Conservation (phyloP, 2,329 filamentous ascomycete species). For the Colletotrichum sp. region DNA sequence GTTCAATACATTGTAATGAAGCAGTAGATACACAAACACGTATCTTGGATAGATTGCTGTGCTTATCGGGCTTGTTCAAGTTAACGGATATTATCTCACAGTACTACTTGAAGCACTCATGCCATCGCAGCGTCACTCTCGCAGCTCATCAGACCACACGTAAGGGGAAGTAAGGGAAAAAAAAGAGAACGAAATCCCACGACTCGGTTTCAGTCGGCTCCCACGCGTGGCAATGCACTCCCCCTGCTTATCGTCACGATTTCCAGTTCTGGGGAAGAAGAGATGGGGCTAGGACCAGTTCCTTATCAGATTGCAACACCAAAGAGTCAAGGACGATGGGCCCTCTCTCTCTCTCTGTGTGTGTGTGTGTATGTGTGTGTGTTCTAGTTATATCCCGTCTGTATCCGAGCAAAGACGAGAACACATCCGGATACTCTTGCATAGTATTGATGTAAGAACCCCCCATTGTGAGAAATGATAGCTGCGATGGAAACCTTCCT, state of each 20-base stretch:
- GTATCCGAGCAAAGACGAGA: not conserved
- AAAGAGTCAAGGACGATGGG: not conserved
- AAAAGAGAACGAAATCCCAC: not conserved
- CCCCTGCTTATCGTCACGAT: not conserved
- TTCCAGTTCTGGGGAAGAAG: not conserved
- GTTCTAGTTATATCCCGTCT: not conserved
- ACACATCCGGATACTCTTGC: not conserved
- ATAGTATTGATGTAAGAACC: not conserved
- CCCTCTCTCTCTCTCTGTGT: not conserved
- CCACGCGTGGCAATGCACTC: not conserved
- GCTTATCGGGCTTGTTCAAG: not conserved
- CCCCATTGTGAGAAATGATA: not conserved
- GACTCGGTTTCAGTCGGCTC: not conserved
- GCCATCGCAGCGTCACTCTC: not conserved
- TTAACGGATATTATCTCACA: rapidly evolving
- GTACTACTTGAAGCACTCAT: not conserved
- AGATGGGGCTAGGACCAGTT: not conserved
- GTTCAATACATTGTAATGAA: rapidly evolving
- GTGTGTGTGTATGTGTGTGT: not conserved
- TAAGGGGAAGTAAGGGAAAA: not conserved
- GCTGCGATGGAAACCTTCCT: not conserved
- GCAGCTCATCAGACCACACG: not conserved
- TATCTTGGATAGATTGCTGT: not conserved
- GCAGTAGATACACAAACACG: not conserved
- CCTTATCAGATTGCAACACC: not conserved